Percentiles rank a stretch among this genome's conserved stretches.
phyloP scores from a whole-genome alignment of 1,284 basidiomycete genomes.

The Puccinia brachypodii region DNA sequence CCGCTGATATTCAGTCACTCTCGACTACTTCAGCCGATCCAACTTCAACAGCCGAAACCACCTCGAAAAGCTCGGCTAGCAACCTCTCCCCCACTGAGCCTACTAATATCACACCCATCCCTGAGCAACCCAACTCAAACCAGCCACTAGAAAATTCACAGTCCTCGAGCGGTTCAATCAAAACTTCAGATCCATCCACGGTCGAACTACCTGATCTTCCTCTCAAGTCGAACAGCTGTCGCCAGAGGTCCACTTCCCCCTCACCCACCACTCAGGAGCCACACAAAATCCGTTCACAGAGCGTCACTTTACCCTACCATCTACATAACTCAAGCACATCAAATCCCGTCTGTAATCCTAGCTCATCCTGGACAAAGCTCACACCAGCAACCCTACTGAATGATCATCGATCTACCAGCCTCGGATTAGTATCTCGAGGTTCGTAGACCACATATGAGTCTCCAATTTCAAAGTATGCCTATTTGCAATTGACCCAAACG shows the following conservation, averaged over 20 bases:
- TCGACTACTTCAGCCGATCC: conserved; percentile 12
- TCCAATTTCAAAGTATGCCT: neutral
- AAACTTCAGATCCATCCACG: neutral
- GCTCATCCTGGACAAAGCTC: neutral
- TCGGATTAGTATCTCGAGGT: conserved; percentile 6
- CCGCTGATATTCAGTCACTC: neutral
- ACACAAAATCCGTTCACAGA: conserved; percentile 17
- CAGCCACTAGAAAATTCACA: neutral
- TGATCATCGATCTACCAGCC: conserved; percentile 14
- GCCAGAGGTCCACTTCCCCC: conserved; percentile 7
- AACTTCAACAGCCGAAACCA: conserved; percentile 14
- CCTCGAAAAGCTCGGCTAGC: conserved; percentile 16
- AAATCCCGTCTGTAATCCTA: neutral
- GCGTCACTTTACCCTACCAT: neutral
- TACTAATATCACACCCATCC: conserved; percentile 9
- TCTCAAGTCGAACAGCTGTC: conserved; percentile 16
- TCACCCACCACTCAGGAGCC: neutral
- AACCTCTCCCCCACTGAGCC: neutral
- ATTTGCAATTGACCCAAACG: neutral
- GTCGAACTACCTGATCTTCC: neutral
- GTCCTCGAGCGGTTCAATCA: neutral
- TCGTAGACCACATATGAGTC: neutral
- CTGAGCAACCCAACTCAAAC: neutral
- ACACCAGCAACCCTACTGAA: neutral
- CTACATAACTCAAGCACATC: neutral